Conservation (phyloP, 352 stramenopile species). For the Globisporangium emineosum region DNA sequence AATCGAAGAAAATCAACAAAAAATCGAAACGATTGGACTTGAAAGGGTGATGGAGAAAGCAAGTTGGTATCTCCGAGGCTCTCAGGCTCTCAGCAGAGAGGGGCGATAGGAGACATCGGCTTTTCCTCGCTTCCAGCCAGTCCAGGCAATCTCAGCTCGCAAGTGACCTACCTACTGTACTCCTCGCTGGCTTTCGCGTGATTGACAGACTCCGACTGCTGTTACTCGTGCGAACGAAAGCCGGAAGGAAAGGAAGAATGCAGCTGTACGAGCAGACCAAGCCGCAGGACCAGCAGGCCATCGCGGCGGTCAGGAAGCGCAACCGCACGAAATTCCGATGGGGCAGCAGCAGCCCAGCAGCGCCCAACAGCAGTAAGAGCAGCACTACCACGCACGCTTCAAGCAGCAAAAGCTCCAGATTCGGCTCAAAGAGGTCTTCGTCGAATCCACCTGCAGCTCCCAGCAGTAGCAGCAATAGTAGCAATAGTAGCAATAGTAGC, state of each 20-base stretch:
- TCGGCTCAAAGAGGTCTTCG: background rate
- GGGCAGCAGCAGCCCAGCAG: constrained; percentile 8
- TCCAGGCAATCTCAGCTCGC: background rate
- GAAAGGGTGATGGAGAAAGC: too few species aligned
- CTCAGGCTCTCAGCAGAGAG: too few species aligned
- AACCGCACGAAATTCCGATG: constrained; percentile 16
- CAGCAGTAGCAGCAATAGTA: background rate
- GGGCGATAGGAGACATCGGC: too few species aligned
- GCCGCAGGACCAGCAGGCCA: constrained; percentile 14
- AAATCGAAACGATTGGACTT: background rate
- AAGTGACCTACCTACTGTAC: too few species aligned
- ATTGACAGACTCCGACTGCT: background rate
- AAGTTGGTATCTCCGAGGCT: too few species aligned
- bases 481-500: background rate
- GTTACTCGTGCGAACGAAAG: background rate
- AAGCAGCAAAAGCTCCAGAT: background rate
- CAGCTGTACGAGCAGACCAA: constrained; percentile 19
- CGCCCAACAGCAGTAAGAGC: background rate
- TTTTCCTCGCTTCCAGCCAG: background rate
- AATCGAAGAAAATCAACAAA: background rate
- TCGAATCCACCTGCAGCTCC: background rate
- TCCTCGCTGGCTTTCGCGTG: background rate
- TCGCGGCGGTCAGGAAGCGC: constrained; percentile 16
- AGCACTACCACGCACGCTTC: background rate
- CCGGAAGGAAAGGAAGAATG: background rate